Evolutionary conservation across 768 basidiomycete species (phyloP).

Genomic region (Galerina sulciceps): DNA sequence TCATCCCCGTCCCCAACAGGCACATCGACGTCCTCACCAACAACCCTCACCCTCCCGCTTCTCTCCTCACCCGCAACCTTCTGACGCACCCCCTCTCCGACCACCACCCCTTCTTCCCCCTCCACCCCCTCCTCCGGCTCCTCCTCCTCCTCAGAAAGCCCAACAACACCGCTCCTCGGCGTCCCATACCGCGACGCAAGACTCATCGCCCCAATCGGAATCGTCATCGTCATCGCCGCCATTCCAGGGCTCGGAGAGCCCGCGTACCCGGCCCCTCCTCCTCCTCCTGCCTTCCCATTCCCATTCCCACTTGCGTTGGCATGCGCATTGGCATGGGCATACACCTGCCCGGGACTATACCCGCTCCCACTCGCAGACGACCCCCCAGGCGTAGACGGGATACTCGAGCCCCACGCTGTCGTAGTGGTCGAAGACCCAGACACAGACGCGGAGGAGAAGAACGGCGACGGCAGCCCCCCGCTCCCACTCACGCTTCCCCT

Average conservation of each 20-base stretch:
- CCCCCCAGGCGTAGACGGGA: slow-evolving; percentile 4
- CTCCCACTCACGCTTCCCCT: not conserved
- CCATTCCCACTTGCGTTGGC: not conserved
- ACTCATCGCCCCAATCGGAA: slow-evolving; percentile 21
- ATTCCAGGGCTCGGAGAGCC: slow-evolving; percentile 11
- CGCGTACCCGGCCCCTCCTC: slow-evolving; percentile 2
- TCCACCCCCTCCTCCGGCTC: slow-evolving; percentile 26
- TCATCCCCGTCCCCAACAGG: not conserved
- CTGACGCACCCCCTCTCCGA: not conserved
- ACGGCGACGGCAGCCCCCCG: not conserved
- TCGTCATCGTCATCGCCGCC: not conserved
- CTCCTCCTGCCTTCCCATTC: not conserved
- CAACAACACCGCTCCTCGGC: slow-evolving; percentile 20
- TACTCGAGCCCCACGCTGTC: slow-evolving; percentile 6
- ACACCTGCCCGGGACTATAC: not conserved
- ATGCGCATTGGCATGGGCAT: not conserved
- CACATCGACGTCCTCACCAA: not conserved
- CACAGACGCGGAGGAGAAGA: not conserved
- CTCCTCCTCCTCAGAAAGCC: slow-evolving; percentile 24
- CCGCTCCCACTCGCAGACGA: not conserved
- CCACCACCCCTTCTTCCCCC: slow-evolving; percentile 12
- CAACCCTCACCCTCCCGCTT: not conserved
- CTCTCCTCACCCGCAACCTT: not conserved
- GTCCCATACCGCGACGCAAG: slow-evolving; percentile 27
- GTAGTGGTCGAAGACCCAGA: too few species aligned